These are phyloP conservation scores for Linderniella brevidens DNA, from an alignment of 257 asterid genomes.

Conservation along the genomic window DNA sequence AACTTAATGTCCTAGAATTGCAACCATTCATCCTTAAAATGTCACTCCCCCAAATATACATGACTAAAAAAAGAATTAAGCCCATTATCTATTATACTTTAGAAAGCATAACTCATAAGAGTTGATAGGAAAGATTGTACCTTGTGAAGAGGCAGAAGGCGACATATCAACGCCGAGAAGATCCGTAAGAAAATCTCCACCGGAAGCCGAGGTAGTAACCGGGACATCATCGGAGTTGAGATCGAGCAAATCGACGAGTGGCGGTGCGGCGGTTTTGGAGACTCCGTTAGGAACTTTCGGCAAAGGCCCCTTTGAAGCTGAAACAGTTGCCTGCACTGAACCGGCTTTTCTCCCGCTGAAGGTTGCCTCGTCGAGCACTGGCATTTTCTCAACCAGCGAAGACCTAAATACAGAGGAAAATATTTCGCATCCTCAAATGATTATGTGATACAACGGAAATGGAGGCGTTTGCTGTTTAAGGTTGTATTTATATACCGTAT, in stretches of 20 bases:
- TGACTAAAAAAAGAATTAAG: no score
- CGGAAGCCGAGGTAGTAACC: conserved; percentile 43
- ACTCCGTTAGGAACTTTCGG: conserved; percentile 81
- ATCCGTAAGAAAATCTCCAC: conserved; percentile 80
- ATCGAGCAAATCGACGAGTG: conserved; percentile 83
- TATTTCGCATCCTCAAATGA: conserved; percentile 7
- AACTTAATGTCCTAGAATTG: no score
- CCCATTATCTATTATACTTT: no score
- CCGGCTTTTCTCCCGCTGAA: conserved; percentile 78
- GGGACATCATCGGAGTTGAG: conserved; percentile 60
- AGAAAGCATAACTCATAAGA: no score
- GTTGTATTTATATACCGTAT: conserved; percentile 34
- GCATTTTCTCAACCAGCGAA: conserved; percentile 84
- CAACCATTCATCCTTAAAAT: no score
- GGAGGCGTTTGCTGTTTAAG: no score
- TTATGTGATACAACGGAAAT: conserved; percentile 6
- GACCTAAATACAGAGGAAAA: conserved; percentile 36
- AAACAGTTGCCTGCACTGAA: conserved; percentile 46
- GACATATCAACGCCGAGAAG: conserved; percentile 71
- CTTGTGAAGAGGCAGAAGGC: conserved; percentile 46
- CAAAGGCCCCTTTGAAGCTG: conserved; percentile 60
- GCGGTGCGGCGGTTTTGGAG: conserved; percentile 43
- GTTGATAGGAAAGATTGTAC: conserved; percentile 17
- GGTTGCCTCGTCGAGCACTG: conserved; percentile 85
- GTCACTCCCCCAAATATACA: no score